These are phyloP conservation scores for Rhizopogon vulgaris DNA, from an alignment of 768 basidiomycete genomes.

Conservation along the genomic window DNA sequence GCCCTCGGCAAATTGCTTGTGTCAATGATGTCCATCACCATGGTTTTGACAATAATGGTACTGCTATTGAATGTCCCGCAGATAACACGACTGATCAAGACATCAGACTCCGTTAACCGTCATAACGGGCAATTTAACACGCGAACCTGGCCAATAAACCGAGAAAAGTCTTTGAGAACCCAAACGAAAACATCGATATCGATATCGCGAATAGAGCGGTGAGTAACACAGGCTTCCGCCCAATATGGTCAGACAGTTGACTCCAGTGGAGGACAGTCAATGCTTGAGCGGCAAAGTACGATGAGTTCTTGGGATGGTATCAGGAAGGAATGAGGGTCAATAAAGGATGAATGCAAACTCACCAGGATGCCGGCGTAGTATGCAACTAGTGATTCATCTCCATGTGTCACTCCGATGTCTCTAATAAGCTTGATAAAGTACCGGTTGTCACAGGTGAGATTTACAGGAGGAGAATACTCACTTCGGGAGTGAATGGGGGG, in stretches of 20 bases:
- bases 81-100: conserved; percentile 31
- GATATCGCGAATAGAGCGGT: conserved; percentile 38
- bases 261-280: conserved; percentile 43
- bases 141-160: conserved; percentile 33
- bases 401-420: conserved; percentile 31
- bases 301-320: conserved; percentile 30
- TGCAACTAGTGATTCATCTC: conserved; percentile 38
- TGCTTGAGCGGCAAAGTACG: conserved; percentile 44
- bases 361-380: conserved; percentile 46
- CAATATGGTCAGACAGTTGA: conserved; percentile 41
- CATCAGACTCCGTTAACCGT: conserved; percentile 2
- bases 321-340: conserved; percentile 29
- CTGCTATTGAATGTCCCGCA: conserved; percentile 52
- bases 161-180: conserved; percentile 41
- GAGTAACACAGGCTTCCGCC: conserved; percentile 42
- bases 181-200: conserved; percentile 41
- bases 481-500: conserved; percentile 62
- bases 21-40: conserved; percentile 36
- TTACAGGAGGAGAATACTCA: conserved; percentile 20
- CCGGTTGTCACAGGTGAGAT: not conserved
- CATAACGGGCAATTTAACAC: not conserved
- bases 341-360: conserved; percentile 7
- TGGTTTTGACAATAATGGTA: conserved; percentile 40
- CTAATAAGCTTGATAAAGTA: conserved; percentile 15
- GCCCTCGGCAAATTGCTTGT: conserved; percentile 28